Percentiles rank a stretch among this genome's conserved stretches.
These are phyloP conservation scores for Alnus glutinosa DNA, from an alignment of 306 rosid genomes.

Conservation along the genomic window DNA sequence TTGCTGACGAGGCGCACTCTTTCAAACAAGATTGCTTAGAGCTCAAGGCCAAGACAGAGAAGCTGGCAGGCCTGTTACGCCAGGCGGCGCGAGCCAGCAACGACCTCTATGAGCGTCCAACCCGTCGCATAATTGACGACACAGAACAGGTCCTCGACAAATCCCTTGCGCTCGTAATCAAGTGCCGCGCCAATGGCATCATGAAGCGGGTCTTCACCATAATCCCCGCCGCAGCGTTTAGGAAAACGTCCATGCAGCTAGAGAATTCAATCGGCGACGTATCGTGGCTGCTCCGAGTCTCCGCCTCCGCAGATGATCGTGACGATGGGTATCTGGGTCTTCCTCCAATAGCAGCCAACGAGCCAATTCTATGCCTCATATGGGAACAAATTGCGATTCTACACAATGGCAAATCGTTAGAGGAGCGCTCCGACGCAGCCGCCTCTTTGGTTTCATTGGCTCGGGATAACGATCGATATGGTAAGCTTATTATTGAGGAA, in stretches of 20 bases:
- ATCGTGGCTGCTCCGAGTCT: conserved; percentile 79
- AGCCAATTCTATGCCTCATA: conserved; percentile 68
- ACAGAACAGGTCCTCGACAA: conserved; percentile 73
- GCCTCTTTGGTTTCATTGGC: conserved; percentile 74
- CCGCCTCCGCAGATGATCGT: conserved; percentile 62
- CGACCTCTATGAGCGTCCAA: conserved; percentile 80
- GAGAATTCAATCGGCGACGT: conserved; percentile 78
- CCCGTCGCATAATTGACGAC: conserved; percentile 72
- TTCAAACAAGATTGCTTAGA: conserved; percentile 66
- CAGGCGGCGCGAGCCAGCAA: conserved; percentile 73
- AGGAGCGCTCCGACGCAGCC: conserved; percentile 69
- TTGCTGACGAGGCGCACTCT: conserved; percentile 55
- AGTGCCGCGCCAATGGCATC: conserved; percentile 61
- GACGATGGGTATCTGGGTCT: conserved; percentile 72
- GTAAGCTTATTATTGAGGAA: conserved; percentile 65
- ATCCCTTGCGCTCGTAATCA: conserved; percentile 53
- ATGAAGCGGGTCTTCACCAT: conserved; percentile 71
- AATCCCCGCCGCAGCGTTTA: conserved; percentile 60
- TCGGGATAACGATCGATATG: conserved; percentile 70
- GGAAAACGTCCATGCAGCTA: conserved; percentile 52
- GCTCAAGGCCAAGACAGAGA: conserved; percentile 66
- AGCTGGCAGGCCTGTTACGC: conserved; percentile 72
- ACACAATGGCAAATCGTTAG: conserved; percentile 42
- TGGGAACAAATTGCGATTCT: conserved; percentile 73
- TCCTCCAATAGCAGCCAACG: conserved; percentile 73